phyloP scores from a whole-genome alignment of 192 early-diverging fungal genomes.

The Linnemannia hyalina region DNA sequence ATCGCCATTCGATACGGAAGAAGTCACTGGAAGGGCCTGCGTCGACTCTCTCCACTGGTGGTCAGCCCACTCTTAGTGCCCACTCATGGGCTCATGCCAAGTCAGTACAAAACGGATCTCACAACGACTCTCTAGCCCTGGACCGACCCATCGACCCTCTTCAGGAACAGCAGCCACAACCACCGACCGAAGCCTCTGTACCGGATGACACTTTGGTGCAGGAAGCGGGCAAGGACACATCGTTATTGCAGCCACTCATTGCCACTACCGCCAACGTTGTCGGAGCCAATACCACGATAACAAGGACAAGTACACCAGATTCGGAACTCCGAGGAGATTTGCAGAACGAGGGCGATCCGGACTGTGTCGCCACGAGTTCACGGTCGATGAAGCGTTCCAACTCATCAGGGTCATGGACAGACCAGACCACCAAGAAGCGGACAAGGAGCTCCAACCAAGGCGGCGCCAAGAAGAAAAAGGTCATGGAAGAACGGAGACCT shows the following conservation, averaged over 20 bases:
- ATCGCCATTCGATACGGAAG: constrained; percentile 11
- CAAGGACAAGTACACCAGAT: not conserved
- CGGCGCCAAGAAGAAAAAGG: constrained; percentile 27
- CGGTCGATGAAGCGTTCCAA: constrained; percentile 20
- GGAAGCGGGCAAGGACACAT: not conserved
- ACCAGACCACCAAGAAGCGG: constrained; percentile 21
- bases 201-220: not conserved
- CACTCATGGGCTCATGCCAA: constrained; percentile 22
- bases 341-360: constrained; percentile 9
- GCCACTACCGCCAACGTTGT: not conserved
- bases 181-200: not conserved
- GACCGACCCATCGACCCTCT: not conserved
- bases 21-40: not conserved
- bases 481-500: not conserved
- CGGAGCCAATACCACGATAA: not conserved
- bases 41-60: not conserved
- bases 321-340: not conserved
- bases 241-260: not conserved
- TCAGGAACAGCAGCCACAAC: constrained; percentile 1
- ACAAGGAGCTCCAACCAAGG: constrained; percentile 17
- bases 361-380: constrained; percentile 12
- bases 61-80: constrained; percentile 19
- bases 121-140: not conserved
- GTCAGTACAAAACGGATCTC: not conserved
- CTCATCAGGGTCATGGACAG: constrained; percentile 2